phyloP scores from a whole-genome alignment of 352 stramenopile species.

The Pilasporangium apinafurcum region DNA sequence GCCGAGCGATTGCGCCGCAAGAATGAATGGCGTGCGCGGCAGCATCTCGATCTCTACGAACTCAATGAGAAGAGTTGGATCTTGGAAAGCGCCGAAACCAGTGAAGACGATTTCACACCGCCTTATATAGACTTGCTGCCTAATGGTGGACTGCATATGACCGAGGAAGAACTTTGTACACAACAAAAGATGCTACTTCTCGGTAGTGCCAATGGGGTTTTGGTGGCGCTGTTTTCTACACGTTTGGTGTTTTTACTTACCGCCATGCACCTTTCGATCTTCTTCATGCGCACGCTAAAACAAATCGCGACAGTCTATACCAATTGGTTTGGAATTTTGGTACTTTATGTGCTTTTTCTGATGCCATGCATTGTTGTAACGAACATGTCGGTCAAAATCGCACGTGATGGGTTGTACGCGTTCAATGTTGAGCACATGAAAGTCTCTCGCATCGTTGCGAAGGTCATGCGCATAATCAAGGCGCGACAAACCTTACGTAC shows the following conservation, averaged over 20 bases:
- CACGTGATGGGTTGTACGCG: conserved; percentile 52
- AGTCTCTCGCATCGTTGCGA: conserved; percentile 45
- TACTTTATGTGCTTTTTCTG: conserved; percentile 40
- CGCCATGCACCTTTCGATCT: conserved; percentile 56
- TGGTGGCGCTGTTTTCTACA: conserved; percentile 58
- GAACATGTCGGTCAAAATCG: conserved; percentile 56
- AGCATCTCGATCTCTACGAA: conserved; percentile 22
- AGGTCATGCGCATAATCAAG: conserved; percentile 56
- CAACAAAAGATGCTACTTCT: conserved; percentile 34
- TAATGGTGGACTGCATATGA: conserved; percentile 23
- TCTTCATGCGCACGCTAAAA: conserved; percentile 42
- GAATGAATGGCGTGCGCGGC: conserved; percentile 40
- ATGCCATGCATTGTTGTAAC: conserved; percentile 53
- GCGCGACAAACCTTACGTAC: conserved; percentile 66
- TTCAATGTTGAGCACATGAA: conserved; percentile 82
- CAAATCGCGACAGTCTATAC: conserved; percentile 21
- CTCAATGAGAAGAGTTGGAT: conserved; percentile 42
- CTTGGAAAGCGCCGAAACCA: conserved; percentile 18
- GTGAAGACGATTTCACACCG: conserved; percentile 26
- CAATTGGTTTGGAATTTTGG: conserved; percentile 8
- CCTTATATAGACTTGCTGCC: conserved; percentile 46
- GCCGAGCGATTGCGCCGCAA: conserved; percentile 53
- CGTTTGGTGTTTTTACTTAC: conserved; percentile 69
- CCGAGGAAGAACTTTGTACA: conserved; percentile 26
- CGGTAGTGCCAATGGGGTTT: conserved; percentile 40